Evolutionary conservation across 257 asterid species (phyloP).

Genomic region (Fraxinus anomala): DNA sequence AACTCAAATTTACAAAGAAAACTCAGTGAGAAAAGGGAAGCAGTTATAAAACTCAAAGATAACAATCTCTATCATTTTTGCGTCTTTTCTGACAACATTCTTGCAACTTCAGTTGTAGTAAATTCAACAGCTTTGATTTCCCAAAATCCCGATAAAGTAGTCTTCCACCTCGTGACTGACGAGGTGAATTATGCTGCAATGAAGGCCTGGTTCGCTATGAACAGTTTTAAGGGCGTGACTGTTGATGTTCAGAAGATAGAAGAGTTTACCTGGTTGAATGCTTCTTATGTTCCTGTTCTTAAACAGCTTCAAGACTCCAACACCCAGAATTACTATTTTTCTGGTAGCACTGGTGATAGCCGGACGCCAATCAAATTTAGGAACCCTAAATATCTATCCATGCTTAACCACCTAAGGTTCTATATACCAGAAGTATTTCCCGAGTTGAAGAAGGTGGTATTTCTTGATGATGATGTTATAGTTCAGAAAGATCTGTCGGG

Average conservation of each 20-base stretch:
- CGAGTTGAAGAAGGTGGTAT: conserved; percentile 41
- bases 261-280: conserved; percentile 48
- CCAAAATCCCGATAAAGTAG: conserved; percentile 37
- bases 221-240: conserved; percentile 45
- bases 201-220: conserved; percentile 53
- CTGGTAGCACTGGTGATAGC: conserved; percentile 41
- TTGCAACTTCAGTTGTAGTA: conserved; percentile 52
- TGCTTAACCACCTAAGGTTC: conserved; percentile 55
- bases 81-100: conserved; percentile 52
- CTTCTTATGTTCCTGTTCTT: conserved; percentile 49
- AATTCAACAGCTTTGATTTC: conserved; percentile 47
- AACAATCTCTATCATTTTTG: conserved; percentile 48
- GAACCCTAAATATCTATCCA: conserved; percentile 50
- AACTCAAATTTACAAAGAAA: conserved; percentile 36
- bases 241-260: conserved; percentile 47
- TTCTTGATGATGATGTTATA: conserved; percentile 51
- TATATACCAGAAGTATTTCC: conserved; percentile 55
- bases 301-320: conserved; percentile 51
- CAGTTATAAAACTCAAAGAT: conserved; percentile 35
- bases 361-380: conserved; percentile 45
- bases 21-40: conserved; percentile 25
- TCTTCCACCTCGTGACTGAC: conserved; percentile 49
- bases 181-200: conserved; percentile 54
- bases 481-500: conserved; percentile 50
- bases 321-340: conserved; percentile 44